Evolutionary conservation across 2,329 filamentous ascomycete genomes (phyloP).

Genomic region (Pseudocercospora fijiensis): DNA sequence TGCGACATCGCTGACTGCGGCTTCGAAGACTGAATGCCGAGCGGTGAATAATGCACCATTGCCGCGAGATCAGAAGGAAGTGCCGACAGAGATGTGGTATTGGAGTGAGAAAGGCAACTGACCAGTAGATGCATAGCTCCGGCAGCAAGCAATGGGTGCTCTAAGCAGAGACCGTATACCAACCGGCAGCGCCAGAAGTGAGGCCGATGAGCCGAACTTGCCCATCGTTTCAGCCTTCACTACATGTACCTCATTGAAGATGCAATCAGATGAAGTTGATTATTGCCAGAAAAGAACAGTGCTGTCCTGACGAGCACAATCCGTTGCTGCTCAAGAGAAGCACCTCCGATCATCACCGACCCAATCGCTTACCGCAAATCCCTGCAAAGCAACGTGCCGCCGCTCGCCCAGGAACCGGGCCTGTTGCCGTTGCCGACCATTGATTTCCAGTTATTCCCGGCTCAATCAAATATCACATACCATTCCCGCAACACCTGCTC

Average conservation of each 20-base stretch:
- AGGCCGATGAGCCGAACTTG: slow-evolving; percentile 18
- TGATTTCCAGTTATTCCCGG: background rate
- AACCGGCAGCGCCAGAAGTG: slow-evolving; percentile 25
- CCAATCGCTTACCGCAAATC: background rate
- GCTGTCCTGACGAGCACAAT: background rate
- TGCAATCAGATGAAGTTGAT: background rate
- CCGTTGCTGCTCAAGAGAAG: background rate
- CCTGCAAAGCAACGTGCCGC: background rate
- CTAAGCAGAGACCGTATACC: slow-evolving; percentile 27
- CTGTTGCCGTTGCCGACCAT: background rate
- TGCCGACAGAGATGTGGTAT: background rate
- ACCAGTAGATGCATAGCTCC: slow-evolving; percentile 27
- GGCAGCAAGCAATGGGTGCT: slow-evolving; percentile 16
- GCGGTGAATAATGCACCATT: background rate
- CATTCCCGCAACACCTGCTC: background rate
- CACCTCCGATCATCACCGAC: background rate
- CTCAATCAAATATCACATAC: background rate
- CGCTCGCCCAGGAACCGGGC: background rate
- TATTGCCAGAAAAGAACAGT: background rate
- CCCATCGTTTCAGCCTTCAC: slow-evolving; percentile 16
- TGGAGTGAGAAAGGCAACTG: slow-evolving; percentile 12
- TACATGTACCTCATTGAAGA: background rate
- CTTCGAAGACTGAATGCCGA: slow-evolving; percentile 5
- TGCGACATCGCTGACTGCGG: slow-evolving; percentile 2
- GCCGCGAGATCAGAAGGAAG: background rate